Conservation (phyloP, 495 filamentous ascomycete genomes). For the Aspergillus kassunensis region DNA sequence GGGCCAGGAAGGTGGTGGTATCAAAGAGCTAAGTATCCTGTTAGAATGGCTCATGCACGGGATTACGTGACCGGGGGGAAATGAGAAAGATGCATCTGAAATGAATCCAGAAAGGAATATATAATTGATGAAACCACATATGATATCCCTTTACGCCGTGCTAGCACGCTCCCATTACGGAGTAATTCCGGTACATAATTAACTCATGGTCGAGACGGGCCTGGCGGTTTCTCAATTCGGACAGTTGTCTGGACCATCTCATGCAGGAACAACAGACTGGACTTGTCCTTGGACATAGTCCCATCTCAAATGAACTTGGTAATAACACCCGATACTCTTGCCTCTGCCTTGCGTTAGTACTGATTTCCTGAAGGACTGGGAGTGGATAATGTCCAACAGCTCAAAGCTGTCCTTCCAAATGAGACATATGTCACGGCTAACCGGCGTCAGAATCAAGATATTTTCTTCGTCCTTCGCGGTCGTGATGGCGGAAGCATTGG, state of each 20-base stretch:
- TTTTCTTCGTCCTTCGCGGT: conserved; percentile 52
- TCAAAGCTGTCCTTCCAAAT: conserved; percentile 43
- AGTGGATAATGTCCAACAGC: conserved; percentile 43
- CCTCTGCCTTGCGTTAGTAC: too few relatives aligned
- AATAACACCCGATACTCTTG: not conserved
- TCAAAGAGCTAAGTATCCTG: conserved; percentile 24
- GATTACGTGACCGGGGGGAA: not conserved
- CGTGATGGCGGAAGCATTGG: conserved; percentile 56
- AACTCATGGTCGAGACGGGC: too few relatives aligned
- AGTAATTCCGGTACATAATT: too few relatives aligned
- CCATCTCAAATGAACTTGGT: conserved; percentile 37
- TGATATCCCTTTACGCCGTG: too few relatives aligned
- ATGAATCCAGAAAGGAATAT: not conserved
- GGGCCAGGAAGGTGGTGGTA: conserved; percentile 27
- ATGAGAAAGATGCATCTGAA: not conserved
- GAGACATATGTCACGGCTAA: conserved; percentile 40
- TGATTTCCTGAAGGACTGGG: conserved; percentile 25
- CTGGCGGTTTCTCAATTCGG: too few relatives aligned
- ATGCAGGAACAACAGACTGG: too few relatives aligned
- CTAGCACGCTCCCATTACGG: too few relatives aligned
- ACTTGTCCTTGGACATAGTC: conserved; percentile 42
- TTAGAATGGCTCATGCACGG: conserved; percentile 28
- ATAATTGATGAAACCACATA: not conserved
- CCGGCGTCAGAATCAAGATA: conserved; percentile 37
- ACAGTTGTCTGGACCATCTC: too few relatives aligned